A percentile compares a stretch with the other conserved stretches of the same genome.
Evolutionary conservation across 257 asterid genomes (phyloP).

Genomic region (Vinca minor): DNA sequence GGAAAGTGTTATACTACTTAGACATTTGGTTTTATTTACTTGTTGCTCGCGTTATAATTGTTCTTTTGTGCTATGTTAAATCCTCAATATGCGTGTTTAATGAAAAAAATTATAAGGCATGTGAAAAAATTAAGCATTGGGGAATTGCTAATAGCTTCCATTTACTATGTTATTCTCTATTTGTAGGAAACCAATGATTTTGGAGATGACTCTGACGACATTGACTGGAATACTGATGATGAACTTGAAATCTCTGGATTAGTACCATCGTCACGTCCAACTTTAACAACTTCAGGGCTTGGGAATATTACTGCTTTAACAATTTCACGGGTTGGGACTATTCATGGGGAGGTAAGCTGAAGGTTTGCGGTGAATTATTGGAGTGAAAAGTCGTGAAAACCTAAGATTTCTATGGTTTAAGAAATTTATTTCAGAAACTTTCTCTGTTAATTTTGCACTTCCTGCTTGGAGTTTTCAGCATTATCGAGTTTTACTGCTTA

Average conservation of each 20-base stretch:
- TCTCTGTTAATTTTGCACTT: not conserved
- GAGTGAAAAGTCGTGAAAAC: not conserved
- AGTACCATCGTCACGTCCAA: constrained; percentile 10
- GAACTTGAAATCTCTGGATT: constrained; percentile 25
- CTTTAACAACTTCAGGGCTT: not conserved
- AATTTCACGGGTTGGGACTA: constrained; percentile 4
- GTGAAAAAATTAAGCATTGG: not conserved
- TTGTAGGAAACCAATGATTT: constrained; percentile 24
- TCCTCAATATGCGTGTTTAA: not conserved
- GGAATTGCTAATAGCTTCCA: not conserved
- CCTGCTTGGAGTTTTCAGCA: not conserved
- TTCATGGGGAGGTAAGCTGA: constrained; percentile 4
- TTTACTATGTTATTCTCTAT: not conserved
- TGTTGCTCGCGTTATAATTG: not conserved
- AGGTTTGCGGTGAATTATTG: not conserved
- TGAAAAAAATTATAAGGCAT: not conserved
- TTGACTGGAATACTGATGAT: constrained; percentile 42
- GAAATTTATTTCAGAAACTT: no score
- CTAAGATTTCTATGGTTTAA: not conserved
- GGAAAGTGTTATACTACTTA: not conserved
- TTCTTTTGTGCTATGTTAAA: not conserved
- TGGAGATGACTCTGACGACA: no score
- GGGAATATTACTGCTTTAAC: not conserved
- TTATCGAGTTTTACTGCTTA: not conserved
- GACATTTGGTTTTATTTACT: no score